Evolutionary conservation across 192 early-diverging fungal species (phyloP).

Genomic region (Phlyctochytrium planicorne): DNA sequence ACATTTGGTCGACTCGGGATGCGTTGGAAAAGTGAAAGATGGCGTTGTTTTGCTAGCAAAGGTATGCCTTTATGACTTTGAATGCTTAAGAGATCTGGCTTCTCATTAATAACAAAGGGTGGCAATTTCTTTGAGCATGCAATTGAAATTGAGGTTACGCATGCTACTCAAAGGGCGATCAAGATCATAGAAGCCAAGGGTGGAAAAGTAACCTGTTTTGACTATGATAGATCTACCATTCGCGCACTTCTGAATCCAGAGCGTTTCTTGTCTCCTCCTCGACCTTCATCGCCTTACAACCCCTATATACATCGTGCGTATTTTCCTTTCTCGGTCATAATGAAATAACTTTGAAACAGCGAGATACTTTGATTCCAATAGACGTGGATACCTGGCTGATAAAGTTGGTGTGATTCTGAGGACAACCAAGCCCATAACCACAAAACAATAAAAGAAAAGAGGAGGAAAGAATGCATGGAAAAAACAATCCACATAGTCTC

Average conservation of each 20-base stretch:
- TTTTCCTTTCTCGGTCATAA: constrained; percentile 8
- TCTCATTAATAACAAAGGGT: constrained; percentile 49
- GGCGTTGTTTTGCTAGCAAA: constrained; percentile 76
- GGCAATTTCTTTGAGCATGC: constrained; percentile 70
- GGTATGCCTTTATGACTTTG: too few relatives aligned
- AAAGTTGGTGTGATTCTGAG: too few relatives aligned
- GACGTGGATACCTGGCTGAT: constrained; percentile 72
- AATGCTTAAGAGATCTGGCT: not conserved
- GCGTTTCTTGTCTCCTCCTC: constrained; percentile 69
- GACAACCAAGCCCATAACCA: too few relatives aligned
- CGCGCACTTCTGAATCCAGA: constrained; percentile 77
- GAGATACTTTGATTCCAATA: constrained; percentile 65
- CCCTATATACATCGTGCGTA: constrained; percentile 21
- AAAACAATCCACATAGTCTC: too few relatives aligned
- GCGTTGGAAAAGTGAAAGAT: constrained; percentile 75
- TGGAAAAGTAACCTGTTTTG: constrained; percentile 77
- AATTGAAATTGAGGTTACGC: constrained; percentile 82
- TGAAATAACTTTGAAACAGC: constrained; percentile 23
- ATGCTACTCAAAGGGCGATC: constrained; percentile 77
- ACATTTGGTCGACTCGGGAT: constrained; percentile 61
- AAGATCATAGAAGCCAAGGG: constrained; percentile 76
- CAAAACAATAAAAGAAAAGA: too few relatives aligned
- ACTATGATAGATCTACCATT: constrained; percentile 73
- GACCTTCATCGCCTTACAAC: constrained; percentile 54
- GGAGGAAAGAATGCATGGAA: too few relatives aligned